These are phyloP conservation scores for Backusella macrospora DNA, from an alignment of 192 early-diverging fungal genomes.

Conservation along the genomic window DNA sequence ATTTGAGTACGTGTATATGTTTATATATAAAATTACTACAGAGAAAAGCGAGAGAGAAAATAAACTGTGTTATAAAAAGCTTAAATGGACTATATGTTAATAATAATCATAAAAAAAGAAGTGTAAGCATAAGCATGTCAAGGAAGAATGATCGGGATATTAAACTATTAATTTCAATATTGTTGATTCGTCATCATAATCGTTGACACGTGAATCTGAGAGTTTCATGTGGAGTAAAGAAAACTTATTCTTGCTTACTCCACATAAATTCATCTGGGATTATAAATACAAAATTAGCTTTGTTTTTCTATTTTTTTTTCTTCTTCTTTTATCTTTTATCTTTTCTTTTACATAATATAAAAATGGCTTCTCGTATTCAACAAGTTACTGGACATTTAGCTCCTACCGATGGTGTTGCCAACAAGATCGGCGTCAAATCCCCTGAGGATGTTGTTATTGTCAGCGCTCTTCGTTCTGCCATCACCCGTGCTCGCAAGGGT, in stretches of 20 bases:
- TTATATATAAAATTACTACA: no score
- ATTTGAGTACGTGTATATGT: no score
- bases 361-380: constrained; percentile 58
- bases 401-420: constrained; percentile 46
- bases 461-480: constrained; percentile 84
- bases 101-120: neutral
- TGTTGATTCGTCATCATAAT: constrained; percentile 10
- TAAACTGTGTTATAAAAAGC: no score
- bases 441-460: constrained; percentile 95
- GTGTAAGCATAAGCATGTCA: neutral
- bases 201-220: constrained; percentile 11
- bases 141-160: neutral
- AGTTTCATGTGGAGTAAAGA: constrained; percentile 1
- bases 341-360: neutral
- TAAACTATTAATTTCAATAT: neutral
- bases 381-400: constrained; percentile 57
- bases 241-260: constrained; percentile 19
- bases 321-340: neutral
- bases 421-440: constrained; percentile 69
- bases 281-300: neutral
- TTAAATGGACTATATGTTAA: no score
- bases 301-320: neutral
- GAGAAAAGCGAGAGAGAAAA: no score
- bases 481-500: constrained; percentile 90
- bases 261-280: constrained; percentile 1